Conservation (phyloP, 371 early-diverging fungal species). For the Conidiobolus incongruus region DNA sequence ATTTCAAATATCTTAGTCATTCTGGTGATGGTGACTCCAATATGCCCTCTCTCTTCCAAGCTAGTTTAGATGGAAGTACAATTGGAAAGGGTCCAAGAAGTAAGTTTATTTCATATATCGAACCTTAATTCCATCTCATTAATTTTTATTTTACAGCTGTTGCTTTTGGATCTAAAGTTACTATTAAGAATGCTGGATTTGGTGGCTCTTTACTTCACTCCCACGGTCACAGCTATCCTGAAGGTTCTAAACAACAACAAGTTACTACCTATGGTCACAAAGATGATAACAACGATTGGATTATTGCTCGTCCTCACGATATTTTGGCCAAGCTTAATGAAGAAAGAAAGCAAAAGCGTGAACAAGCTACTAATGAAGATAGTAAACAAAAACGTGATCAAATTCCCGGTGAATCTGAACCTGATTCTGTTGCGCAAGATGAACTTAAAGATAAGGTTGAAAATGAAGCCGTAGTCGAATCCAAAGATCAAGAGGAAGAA, state of each 20-base stretch:
- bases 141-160: too few relatives aligned
- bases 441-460: background rate
- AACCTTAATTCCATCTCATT: too few relatives aligned
- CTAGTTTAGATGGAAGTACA: slow-evolving; percentile 25
- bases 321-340: background rate
- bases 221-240: slow-evolving; percentile 84
- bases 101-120: too few relatives aligned
- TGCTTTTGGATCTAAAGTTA: background rate
- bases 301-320: slow-evolving; percentile 13
- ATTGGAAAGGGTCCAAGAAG: background rate
- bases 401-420: background rate
- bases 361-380: too few relatives aligned
- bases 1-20: slow-evolving; percentile 75
- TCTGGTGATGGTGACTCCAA: slow-evolving; percentile 92
- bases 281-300: slow-evolving; percentile 94
- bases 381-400: background rate
- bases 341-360: background rate
- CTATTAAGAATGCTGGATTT: background rate
- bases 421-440: too few relatives aligned
- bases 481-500: too few relatives aligned
- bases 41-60: slow-evolving; percentile 97
- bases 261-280: slow-evolving; percentile 97
- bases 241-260: slow-evolving; percentile 88
- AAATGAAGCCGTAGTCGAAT: background rate
- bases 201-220: slow-evolving; percentile 37